Evolutionary conservation across 1,284 basidiomycete species (phyloP).

Genomic region (Gomphus sp.): DNA sequence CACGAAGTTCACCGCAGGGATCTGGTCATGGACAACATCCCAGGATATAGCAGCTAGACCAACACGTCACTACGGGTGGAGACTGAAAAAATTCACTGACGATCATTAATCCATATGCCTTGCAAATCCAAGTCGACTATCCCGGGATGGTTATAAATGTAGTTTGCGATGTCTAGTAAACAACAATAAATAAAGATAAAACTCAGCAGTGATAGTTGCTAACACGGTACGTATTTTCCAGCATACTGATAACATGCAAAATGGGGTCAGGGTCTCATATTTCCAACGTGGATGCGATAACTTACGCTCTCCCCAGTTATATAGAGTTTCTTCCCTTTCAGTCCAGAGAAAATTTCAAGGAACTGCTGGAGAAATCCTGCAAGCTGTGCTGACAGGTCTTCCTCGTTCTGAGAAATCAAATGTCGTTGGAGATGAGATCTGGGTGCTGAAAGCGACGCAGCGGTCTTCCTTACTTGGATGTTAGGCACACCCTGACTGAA

Average conservation of each 20-base stretch:
- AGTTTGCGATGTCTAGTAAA: constrained; percentile 58
- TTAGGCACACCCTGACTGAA: constrained; percentile 68
- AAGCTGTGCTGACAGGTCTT: constrained; percentile 53
- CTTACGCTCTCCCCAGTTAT: constrained; percentile 8
- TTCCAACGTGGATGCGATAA: background rate
- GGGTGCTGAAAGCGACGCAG: constrained; percentile 12
- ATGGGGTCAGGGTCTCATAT: background rate
- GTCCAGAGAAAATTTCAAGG: constrained; percentile 36
- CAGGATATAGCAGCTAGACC: constrained; percentile 43
- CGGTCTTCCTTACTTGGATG: constrained; percentile 35
- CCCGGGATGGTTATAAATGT: constrained; percentile 50
- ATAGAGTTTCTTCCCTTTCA: constrained; percentile 39
- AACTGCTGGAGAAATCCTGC: constrained; percentile 70
- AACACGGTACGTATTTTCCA: constrained; percentile 49
- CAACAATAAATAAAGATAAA: background rate
- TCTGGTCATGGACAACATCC: constrained; percentile 53
- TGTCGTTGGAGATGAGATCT: background rate
- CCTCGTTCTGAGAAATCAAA: constrained; percentile 40
- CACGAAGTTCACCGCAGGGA: constrained; percentile 65
- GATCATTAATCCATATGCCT: constrained; percentile 66
- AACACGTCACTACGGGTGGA: background rate
- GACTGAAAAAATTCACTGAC: constrained; percentile 28
- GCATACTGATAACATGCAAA: constrained; percentile 34
- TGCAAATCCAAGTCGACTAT: constrained; percentile 47
- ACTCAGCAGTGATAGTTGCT: background rate